Evolutionary conservation across 768 basidiomycete species (phyloP).

Genomic region (Mycena kentingensis): DNA sequence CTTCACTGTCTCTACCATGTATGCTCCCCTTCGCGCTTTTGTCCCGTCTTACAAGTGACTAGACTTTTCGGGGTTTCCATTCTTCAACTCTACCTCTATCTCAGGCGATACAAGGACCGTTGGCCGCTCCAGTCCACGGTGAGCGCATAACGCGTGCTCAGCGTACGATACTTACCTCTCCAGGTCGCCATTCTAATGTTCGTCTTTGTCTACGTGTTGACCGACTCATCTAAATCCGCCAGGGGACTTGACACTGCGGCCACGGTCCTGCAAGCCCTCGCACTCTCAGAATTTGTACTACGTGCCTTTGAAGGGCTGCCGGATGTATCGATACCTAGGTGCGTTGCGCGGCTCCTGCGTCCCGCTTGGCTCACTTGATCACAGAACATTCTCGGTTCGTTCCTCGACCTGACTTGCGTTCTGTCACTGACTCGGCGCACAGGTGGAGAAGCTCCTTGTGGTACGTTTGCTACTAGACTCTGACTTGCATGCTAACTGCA

Average conservation of each 20-base stretch:
- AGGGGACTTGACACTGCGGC: too few relatives aligned
- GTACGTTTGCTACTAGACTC: not conserved
- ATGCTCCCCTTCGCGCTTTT: not conserved
- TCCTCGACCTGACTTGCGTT: not conserved
- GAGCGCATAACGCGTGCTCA: not conserved
- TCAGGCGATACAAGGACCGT: conserved; percentile 10
- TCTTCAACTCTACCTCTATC: conserved; percentile 12
- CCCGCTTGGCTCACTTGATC: too few relatives aligned
- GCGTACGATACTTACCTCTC: not conserved
- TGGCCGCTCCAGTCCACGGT: conserved; percentile 13
- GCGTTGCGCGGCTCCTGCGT: too few relatives aligned
- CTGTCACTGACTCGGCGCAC: not conserved
- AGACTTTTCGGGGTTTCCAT: conserved; percentile 14
- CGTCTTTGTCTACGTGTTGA: too few relatives aligned
- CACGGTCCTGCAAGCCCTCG: too few relatives aligned
- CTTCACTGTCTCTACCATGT: conserved; percentile 10
- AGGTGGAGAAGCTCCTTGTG: conserved; percentile 15
- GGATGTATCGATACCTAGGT: too few relatives aligned
- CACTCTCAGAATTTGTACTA: too few relatives aligned
- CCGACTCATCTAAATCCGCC: not conserved
- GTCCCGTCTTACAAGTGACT: not conserved
- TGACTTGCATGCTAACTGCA: not conserved
- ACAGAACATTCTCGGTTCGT: conserved; percentile 11
- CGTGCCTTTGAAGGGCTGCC: too few relatives aligned
- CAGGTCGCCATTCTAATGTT: conserved; percentile 13